phyloP scores from a whole-genome alignment of 306 rosid species.

The Ziziphus jujuba region DNA sequence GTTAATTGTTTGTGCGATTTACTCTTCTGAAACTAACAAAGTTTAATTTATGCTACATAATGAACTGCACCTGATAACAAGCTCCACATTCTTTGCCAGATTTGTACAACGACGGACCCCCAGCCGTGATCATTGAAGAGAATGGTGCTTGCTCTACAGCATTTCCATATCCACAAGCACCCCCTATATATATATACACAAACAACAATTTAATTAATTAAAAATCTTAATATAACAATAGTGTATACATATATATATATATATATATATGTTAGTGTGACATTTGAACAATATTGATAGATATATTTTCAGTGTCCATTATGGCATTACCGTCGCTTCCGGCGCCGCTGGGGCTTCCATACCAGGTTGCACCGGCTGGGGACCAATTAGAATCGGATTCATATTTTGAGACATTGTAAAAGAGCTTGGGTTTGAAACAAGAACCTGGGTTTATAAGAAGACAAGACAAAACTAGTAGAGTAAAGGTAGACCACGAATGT shows the following conservation, averaged over 20 bases:
- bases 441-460: slow-evolving; percentile 30
- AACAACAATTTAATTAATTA: background rate
- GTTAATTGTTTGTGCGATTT: too few relatives aligned
- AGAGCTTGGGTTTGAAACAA: slow-evolving; percentile 39
- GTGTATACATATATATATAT: background rate
- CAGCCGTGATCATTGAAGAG: slow-evolving; percentile 56
- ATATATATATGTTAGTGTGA: background rate
- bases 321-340: slow-evolving; percentile 55
- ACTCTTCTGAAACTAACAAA: background rate
- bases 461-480: slow-evolving; percentile 17
- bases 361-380: slow-evolving; percentile 59
- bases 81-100: slow-evolving; percentile 78
- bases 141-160: slow-evolving; percentile 65
- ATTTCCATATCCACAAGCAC: slow-evolving; percentile 73
- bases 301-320: too few relatives aligned
- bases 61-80: slow-evolving; percentile 60
- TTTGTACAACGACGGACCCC: slow-evolving; percentile 57
- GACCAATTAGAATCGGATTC: slow-evolving; percentile 40
- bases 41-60: background rate
- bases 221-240: too few relatives aligned
- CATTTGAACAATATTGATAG: too few relatives aligned
- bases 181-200: slow-evolving; percentile 42
- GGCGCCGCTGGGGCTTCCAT: slow-evolving; percentile 54
- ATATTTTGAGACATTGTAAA: slow-evolving; percentile 29
- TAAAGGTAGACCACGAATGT: background rate